Evolutionary conservation across 805 yeast genomes (phyloP), one percentile per base, ranked within the genome.

Genomic region (Saccharomycopsis olivae): DNA sequence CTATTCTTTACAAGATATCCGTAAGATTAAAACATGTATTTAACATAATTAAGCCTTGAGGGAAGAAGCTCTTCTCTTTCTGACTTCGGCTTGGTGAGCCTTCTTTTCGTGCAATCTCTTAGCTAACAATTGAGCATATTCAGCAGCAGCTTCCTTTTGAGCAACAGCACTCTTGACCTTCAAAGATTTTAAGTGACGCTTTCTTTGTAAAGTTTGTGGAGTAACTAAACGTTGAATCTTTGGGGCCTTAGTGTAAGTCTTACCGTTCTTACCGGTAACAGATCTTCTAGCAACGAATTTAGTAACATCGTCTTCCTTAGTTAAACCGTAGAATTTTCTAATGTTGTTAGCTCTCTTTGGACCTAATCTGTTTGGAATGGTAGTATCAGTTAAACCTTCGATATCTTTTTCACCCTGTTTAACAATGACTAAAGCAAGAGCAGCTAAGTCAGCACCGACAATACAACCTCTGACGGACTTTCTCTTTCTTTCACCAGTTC

Each of bases 301-400:
- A 66, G 71, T 68, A 52, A 66, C 72, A 61, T 84, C 94, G 61
- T 83, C 94, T 68, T 83, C 94, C 75, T 85, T 83, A 71, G 94
- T 65, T 61, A 86, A 82, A 74, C 96, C 97, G 66, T 85, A 92
- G 95, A 92, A 92, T 73, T 92, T 89, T 83, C 97, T 88, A 71
- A 92, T 92, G 89, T 89, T 73, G 94, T 87, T 89, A 65, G 98
- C 98, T 83, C 98, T 87, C 94, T 92, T 92, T 73, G 98, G 98
- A 65, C 98, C 98, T 65, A 92, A 81, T 79, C 97, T 88, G 82
- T 89, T 92, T 74, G 98, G 96, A 63, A 81, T 80, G 65, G 88
- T 78, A 62, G 76, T 61, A 68, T 92, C 94, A 61, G 98, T 92
- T 62, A 92, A 75, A 69, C 98, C 98, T 60, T 73, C 95, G 56